Percentiles rank a stretch among this genome's conserved stretches.
Conservation (phyloP, 1,139 yeast species). For the Geotrichum phurueaensis region DNA sequence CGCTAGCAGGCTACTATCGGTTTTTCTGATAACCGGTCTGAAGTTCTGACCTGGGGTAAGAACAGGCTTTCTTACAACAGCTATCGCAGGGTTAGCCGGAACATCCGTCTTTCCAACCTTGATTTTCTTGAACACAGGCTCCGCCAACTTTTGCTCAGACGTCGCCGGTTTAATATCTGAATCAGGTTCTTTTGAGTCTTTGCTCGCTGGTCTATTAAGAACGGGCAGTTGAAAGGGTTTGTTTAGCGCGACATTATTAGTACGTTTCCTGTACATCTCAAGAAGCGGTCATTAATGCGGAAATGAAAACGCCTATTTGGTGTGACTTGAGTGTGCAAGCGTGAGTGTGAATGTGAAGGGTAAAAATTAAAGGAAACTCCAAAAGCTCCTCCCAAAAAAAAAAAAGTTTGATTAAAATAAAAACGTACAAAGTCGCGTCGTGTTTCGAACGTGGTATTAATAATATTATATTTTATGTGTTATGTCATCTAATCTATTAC, state of each 20-base stretch:
- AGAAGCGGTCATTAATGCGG: background rate
- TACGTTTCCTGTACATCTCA: constrained; percentile 12
- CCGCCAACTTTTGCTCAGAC: background rate
- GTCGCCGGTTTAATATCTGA: background rate
- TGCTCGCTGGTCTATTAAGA: constrained; percentile 5
- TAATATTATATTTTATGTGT: background rate
- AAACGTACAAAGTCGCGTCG: constrained; percentile 1
- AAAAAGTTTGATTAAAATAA: background rate
- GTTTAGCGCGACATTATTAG: constrained; percentile 10
- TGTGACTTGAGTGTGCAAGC: no score
- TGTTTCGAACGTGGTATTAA: background rate
- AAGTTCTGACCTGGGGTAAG: background rate
- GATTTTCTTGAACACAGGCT: constrained; percentile 6
- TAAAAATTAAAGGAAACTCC: background rate
- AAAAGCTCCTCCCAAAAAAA: no score
- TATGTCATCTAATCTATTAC: background rate
- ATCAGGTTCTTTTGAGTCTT: background rate
- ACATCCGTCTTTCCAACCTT: background rate
- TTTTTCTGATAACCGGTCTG: background rate
- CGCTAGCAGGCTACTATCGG: background rate
- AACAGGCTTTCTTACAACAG: background rate
- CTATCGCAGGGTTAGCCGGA: background rate
- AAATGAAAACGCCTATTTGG: background rate
- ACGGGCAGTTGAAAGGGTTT: constrained; percentile 14
- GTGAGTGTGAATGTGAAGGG: background rate